Conservation (phyloP, 2,329 filamentous ascomycete species). For the Sarocladium strictum region DNA sequence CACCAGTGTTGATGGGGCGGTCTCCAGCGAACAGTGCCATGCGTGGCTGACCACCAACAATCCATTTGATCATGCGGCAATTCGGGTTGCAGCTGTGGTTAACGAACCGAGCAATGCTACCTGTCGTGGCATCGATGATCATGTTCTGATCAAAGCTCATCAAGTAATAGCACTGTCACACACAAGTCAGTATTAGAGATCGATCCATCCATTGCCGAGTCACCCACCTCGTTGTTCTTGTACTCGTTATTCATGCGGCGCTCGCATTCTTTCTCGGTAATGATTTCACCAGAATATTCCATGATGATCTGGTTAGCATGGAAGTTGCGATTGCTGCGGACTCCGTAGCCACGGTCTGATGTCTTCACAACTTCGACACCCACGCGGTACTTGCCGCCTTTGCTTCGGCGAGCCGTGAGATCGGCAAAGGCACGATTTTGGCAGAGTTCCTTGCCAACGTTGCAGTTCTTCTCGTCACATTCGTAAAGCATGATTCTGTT, state of each 20-base stretch:
- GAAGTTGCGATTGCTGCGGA: slow-evolving; percentile 85
- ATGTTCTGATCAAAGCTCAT: slow-evolving; percentile 99
- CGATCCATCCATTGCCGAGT: no score
- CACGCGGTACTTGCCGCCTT: slow-evolving; percentile 79
- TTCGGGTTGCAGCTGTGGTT: slow-evolving; percentile 97
- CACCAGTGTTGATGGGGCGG: slow-evolving; percentile 83
- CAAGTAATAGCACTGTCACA: slow-evolving; percentile 79
- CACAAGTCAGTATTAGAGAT: neutral
- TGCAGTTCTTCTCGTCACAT: slow-evolving; percentile 87
- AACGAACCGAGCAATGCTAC: slow-evolving; percentile 94
- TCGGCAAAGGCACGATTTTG: slow-evolving; percentile 84
- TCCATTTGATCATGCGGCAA: slow-evolving; percentile 97
- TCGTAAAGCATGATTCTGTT: slow-evolving; percentile 98
- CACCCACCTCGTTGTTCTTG: slow-evolving; percentile 85
- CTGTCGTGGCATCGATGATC: slow-evolving; percentile 95
- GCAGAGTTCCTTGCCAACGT: slow-evolving; percentile 65
- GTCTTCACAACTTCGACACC: slow-evolving; percentile 96
- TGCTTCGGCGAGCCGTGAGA: slow-evolving; percentile 67
- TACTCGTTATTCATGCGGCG: slow-evolving; percentile 89
- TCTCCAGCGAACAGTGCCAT: slow-evolving; percentile 97
- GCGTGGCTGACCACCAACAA: slow-evolving; percentile 83
- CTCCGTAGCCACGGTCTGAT: slow-evolving; percentile 78
- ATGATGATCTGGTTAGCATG: slow-evolving; percentile 91
- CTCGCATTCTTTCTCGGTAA: slow-evolving; percentile 90
- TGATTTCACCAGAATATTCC: slow-evolving; percentile 97